These are phyloP conservation scores for Dryadomyces quercus-mongolicae DNA, from an alignment of 2,329 filamentous ascomycete genomes.

Conservation along the genomic window DNA sequence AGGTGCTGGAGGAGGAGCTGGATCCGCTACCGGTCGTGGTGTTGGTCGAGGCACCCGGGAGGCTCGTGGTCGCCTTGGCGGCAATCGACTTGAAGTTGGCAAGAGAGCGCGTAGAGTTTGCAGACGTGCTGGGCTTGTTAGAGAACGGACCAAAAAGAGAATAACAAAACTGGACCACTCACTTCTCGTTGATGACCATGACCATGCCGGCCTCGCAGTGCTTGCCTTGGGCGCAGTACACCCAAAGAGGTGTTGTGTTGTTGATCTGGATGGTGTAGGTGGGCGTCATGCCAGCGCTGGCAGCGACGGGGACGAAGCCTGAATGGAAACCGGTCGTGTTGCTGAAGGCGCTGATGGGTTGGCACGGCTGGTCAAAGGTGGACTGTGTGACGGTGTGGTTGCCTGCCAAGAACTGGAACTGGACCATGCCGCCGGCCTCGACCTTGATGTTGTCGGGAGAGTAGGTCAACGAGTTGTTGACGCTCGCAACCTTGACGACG, in stretches of 20 bases:
- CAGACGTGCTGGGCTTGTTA: conserved; percentile 24
- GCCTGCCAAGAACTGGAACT: conserved; percentile 53
- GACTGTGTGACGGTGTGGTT: conserved; percentile 78
- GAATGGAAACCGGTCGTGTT: conserved; percentile 51
- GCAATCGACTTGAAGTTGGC: conserved; percentile 33
- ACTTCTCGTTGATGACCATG: conserved; percentile 67
- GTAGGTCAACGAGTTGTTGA: conserved; percentile 46
- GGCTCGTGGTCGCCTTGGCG: conserved; percentile 24
- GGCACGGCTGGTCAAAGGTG: conserved; percentile 36
- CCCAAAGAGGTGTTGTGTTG: conserved; percentile 60
- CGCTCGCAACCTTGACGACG: conserved; percentile 38
- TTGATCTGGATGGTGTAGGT: conserved; percentile 63
- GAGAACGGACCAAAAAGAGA: not conserved
- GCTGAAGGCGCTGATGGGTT: conserved; percentile 28
- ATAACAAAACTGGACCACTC: conserved; percentile 22
- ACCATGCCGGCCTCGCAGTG: conserved; percentile 69
- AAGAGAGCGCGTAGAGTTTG: conserved; percentile 41
- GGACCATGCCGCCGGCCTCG: conserved; percentile 48
- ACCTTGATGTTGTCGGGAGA: conserved; percentile 55
- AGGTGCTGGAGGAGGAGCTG: conserved; percentile 6
- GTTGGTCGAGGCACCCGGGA: conserved; percentile 15
- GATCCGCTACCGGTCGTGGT: conserved; percentile 8
- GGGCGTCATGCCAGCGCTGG: conserved; percentile 41
- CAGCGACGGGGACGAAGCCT: conserved; percentile 52
- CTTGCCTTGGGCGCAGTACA: conserved; percentile 62